A percentile compares a stretch with the other conserved stretches of the same genome.
Conservation (phyloP, 2,329 filamentous ascomycete genomes). For the Cytospora mali region DNA sequence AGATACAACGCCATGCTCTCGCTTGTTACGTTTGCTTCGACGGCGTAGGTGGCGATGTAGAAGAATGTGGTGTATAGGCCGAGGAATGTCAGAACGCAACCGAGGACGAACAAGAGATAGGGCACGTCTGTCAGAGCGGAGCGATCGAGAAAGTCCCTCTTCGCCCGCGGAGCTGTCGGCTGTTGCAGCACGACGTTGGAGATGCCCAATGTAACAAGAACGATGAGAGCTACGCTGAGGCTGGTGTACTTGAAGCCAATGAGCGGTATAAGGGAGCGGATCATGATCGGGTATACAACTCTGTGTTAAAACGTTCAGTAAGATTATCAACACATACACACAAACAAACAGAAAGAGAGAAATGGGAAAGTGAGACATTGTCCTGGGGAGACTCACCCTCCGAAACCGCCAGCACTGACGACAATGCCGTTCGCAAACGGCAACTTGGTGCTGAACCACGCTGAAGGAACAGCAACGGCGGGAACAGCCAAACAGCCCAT, state of each 20-base stretch:
- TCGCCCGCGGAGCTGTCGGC: conserved; percentile 9
- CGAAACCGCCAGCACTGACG: conserved; percentile 30
- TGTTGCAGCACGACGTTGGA: conserved; percentile 23
- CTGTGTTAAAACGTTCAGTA: conserved; percentile 3
- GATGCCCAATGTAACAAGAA: conserved; percentile 22
- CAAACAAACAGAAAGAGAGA: background rate
- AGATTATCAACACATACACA: background rate
- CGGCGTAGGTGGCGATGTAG: conserved; percentile 28
- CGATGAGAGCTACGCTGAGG: conserved; percentile 20
- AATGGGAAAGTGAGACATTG: too few relatives aligned
- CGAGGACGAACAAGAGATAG: conserved; percentile 29
- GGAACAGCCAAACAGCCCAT: conserved; percentile 42
- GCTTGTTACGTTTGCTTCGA: conserved; percentile 10
- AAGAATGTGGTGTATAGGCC: conserved; percentile 30
- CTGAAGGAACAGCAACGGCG: conserved; percentile 40
- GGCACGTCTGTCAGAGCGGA: conserved; percentile 26
- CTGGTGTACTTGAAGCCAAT: conserved; percentile 24
- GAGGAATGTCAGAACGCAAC: conserved; percentile 28
- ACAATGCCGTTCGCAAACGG: conserved; percentile 39
- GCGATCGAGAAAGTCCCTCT: conserved; percentile 23
- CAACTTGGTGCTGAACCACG: conserved; percentile 43
- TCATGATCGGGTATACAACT: conserved; percentile 27
- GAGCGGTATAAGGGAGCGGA: conserved; percentile 19
- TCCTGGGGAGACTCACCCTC: conserved; percentile 16
- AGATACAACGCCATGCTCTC: conserved; percentile 36